Evolutionary conservation across 1,139 yeast species (phyloP).

Genomic region (Nadsonia commutata): DNA sequence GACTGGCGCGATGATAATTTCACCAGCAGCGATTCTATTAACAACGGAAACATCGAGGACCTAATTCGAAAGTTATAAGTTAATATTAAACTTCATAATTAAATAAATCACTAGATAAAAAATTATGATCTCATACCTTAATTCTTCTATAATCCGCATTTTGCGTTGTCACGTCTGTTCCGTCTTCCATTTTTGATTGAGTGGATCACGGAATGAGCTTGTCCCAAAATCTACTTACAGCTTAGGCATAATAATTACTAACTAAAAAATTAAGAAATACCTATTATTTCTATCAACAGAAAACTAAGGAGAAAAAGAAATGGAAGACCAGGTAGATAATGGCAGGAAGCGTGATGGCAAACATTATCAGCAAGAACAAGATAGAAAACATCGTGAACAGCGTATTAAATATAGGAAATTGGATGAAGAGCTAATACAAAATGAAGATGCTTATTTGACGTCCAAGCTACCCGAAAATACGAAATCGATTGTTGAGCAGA

Average conservation of each 20-base stretch:
- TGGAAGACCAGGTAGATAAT: too few relatives aligned
- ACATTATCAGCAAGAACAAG: neutral
- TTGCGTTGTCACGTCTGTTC: neutral
- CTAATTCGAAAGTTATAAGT: neutral
- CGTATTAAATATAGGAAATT: neutral
- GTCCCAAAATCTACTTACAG: too few relatives aligned
- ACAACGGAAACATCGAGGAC: constrained; percentile 16
- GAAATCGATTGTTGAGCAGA: neutral
- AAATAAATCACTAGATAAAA: too few relatives aligned
- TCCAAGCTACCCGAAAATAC: neutral
- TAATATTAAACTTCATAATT: too few relatives aligned
- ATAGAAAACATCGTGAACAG: neutral
- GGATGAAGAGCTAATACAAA: neutral
- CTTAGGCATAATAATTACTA: too few relatives aligned
- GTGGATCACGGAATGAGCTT: too few relatives aligned
- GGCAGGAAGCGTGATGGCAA: too few relatives aligned
- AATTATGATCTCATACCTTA: too few relatives aligned
- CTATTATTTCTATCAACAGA: too few relatives aligned
- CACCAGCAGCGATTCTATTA: constrained; percentile 93
- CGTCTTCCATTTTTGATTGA: too few relatives aligned
- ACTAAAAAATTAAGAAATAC: too few relatives aligned
- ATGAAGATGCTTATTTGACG: neutral
- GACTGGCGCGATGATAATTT: constrained; percentile 84
- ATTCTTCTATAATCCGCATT: neutral
- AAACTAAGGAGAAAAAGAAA: too few relatives aligned